A percentile compares a stretch with the other conserved stretches of the same genome.
phyloP scores from a whole-genome alignment of 1,284 basidiomycete genomes.

The Leccinum proximum region DNA sequence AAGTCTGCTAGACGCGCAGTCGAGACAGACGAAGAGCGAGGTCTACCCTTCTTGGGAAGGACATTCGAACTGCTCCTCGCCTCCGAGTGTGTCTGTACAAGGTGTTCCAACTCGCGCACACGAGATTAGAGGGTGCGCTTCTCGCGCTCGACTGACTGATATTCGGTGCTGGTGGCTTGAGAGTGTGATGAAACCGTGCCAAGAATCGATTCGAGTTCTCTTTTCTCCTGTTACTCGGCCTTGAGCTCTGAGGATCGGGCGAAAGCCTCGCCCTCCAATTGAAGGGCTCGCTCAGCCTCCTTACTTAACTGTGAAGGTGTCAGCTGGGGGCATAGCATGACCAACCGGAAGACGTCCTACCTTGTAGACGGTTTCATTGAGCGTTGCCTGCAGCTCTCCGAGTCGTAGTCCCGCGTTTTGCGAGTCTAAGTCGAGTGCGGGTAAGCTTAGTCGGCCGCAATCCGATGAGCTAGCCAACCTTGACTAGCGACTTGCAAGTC shows the following conservation, averaged over 20 bases:
- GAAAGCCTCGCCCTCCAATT: constrained; percentile 49
- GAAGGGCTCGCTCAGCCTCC: constrained; percentile 54
- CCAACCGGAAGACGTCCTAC: constrained; percentile 33
- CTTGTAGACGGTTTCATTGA: constrained; percentile 60
- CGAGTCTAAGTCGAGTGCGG: constrained; percentile 37
- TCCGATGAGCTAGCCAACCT: constrained; percentile 38
- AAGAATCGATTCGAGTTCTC: constrained; percentile 55
- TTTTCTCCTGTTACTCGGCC: constrained; percentile 44
- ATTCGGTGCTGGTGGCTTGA: constrained; percentile 40
- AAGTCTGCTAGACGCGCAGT: constrained; percentile 14
- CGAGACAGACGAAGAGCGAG: constrained; percentile 44
- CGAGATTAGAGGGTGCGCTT: constrained; percentile 51
- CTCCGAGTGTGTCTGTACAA: constrained; percentile 35
- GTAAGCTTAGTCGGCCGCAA: constrained; percentile 11
- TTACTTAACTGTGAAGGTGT: constrained; percentile 43
- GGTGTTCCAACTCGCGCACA: constrained; percentile 51
- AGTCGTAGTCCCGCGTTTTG: constrained; percentile 57
- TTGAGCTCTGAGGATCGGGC: constrained; percentile 50
- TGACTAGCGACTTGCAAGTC: constrained; percentile 45
- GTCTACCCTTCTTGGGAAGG: constrained; percentile 33
- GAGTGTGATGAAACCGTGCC: constrained; percentile 54
- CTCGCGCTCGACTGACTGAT: constrained; percentile 48
- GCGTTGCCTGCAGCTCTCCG: constrained; percentile 46
- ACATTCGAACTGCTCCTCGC: constrained; percentile 27
- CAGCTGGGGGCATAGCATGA: constrained; percentile 10